A percentile compares a stretch with the other conserved stretches of the same genome.
Conservation (phyloP, 257 asterid genomes). For the Capsicum pubescens region DNA sequence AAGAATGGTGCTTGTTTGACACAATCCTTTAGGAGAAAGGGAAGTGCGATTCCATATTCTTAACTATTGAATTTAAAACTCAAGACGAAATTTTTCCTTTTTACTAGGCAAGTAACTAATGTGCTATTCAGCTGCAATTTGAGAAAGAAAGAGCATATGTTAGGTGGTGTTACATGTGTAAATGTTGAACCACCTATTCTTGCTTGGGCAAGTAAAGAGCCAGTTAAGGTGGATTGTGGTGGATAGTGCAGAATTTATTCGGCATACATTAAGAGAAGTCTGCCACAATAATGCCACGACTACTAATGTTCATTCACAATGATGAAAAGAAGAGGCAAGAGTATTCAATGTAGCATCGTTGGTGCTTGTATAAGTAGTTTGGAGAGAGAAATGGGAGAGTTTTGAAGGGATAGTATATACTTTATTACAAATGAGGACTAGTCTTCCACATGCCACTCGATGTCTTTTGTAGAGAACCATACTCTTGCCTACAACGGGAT, state of each 20-base stretch:
- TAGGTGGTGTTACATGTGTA: conserved; percentile 6
- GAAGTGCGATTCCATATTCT: conserved; percentile 4
- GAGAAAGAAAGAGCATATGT: not conserved
- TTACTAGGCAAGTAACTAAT: not conserved
- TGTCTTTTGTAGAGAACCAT: conserved; percentile 10
- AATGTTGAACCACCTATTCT: not conserved
- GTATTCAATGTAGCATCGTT: not conserved
- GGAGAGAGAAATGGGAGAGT: not conserved
- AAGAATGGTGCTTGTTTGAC: conserved; percentile 17
- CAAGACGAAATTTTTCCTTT: not conserved
- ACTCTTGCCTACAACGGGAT: not conserved
- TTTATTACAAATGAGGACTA: conserved; percentile 7
- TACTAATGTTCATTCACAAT: not conserved
- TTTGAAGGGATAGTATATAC: conserved; percentile 13
- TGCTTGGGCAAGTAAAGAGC: not conserved
- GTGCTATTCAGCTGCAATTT: not conserved
- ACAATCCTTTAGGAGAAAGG: not conserved
- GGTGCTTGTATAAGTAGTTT: not conserved
- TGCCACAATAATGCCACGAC: not conserved
- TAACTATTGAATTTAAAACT: not conserved
- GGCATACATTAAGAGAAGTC: not conserved
- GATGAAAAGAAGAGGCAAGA: not conserved
- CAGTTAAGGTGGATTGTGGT: conserved; percentile 1
- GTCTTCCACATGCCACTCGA: not conserved
- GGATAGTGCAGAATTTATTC: not conserved